Conservation (phyloP, 257 asterid genomes). For the Striga asiatica region DNA sequence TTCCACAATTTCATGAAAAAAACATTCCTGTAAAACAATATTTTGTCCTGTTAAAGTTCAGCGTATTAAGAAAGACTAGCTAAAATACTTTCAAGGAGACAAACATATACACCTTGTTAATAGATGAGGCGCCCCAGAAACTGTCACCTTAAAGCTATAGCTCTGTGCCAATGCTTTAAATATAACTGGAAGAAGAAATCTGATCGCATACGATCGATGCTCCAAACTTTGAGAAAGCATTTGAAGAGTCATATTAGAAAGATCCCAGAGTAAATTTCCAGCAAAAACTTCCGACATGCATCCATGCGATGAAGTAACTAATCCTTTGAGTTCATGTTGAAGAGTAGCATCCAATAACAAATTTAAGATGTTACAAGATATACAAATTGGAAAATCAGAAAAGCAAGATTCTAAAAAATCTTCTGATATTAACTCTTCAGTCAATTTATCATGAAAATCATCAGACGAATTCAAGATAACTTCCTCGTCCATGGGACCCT, state of each 20-base stretch:
- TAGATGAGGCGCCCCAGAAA: constrained; percentile 33
- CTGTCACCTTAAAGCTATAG: constrained; percentile 34
- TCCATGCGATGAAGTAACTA: constrained; percentile 20
- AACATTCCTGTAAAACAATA: constrained; percentile 40
- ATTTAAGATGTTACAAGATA: constrained; percentile 56
- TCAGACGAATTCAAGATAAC: constrained; percentile 12
- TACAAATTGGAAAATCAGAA: constrained; percentile 41
- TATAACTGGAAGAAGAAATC: constrained; percentile 60
- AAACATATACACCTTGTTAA: constrained; percentile 48
- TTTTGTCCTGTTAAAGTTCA: neutral
- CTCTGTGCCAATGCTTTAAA: constrained; percentile 41
- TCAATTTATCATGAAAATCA: constrained; percentile 23
- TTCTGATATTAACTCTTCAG: constrained; percentile 15
- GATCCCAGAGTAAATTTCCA: constrained; percentile 75
- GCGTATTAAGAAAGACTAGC: neutral
- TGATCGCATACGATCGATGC: constrained; percentile 67
- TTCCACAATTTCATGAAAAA: constrained; percentile 52
- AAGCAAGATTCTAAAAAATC: constrained; percentile 23
- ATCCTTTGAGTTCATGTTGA: constrained; percentile 23
- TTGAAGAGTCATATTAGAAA: constrained; percentile 44
- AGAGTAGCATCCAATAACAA: constrained; percentile 49
- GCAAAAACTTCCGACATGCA: constrained; percentile 29
- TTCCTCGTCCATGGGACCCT: constrained; percentile 21
- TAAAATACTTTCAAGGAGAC: neutral
- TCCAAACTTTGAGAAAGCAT: constrained; percentile 62